Conservation (phyloP, 306 rosid species). For the Cucurbita ficifolia region DNA sequence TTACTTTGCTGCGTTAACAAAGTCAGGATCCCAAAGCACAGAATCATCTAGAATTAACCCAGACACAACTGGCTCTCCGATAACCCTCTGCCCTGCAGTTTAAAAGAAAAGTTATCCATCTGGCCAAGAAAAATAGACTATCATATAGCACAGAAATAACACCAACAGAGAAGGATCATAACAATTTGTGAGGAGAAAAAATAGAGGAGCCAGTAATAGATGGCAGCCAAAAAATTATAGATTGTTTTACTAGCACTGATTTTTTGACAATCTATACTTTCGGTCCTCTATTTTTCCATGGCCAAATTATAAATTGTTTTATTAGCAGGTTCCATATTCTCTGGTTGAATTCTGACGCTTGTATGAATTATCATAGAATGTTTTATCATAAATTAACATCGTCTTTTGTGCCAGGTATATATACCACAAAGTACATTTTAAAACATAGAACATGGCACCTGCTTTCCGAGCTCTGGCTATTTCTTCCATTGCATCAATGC, state of each 20-base stretch:
- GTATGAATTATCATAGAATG: no score
- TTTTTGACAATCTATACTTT: background rate
- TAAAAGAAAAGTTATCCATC: background rate
- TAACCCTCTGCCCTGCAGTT: slow-evolving; percentile 62
- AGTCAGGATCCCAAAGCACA: slow-evolving; percentile 87
- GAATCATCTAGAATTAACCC: slow-evolving; percentile 84
- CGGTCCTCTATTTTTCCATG: no score
- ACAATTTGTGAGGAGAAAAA: background rate
- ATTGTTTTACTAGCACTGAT: background rate
- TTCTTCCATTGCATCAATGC: slow-evolving; percentile 97
- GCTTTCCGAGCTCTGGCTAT: slow-evolving; percentile 76
- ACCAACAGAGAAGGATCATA: background rate
- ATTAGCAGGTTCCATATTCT: no score
- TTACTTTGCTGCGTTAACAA: slow-evolving; percentile 67
- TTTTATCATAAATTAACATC: no score
- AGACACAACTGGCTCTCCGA: slow-evolving; percentile 81
- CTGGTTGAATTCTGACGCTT: no score
- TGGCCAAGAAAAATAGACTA: background rate
- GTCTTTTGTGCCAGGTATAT: background rate
- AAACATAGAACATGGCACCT: slow-evolving; percentile 31
- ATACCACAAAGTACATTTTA: background rate
- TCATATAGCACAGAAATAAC: background rate
- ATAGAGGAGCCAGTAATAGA: background rate
- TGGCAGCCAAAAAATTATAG: background rate
- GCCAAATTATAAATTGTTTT: no score